These are phyloP conservation scores for Hexamita inflata DNA, from an alignment of 208 protist species.

Conservation along the genomic window DNA sequence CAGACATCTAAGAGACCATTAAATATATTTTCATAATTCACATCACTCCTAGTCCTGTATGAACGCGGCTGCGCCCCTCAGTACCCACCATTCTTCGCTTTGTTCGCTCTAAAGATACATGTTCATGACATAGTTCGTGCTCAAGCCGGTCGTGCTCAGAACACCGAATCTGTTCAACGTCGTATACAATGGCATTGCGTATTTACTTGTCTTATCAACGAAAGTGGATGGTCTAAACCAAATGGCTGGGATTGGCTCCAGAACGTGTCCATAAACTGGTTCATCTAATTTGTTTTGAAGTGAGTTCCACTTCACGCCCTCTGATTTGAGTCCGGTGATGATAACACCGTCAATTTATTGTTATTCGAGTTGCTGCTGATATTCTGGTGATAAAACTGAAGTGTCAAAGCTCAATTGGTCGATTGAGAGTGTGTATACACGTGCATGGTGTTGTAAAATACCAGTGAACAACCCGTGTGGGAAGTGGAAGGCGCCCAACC, in stretches of 20 bases:
- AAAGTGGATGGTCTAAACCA: slow-evolving; percentile 65
- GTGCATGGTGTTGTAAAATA: slow-evolving; percentile 80
- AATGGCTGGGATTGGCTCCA: slow-evolving; percentile 67
- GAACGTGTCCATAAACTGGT: slow-evolving; percentile 75
- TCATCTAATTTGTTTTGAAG: slow-evolving; percentile 58
- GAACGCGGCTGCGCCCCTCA: slow-evolving; percentile 52
- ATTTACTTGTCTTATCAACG: slow-evolving; percentile 46
- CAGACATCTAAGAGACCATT: too few species aligned
- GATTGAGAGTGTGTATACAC: slow-evolving; percentile 69
- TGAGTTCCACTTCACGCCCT: slow-evolving; percentile 74
- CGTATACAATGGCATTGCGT: slow-evolving; percentile 84
- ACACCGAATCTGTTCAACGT: slow-evolving; percentile 73
- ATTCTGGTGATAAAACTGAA: slow-evolving; percentile 50
- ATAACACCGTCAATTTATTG: slow-evolving; percentile 68
- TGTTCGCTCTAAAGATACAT: slow-evolving; percentile 70
- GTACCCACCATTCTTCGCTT: slow-evolving; percentile 60
- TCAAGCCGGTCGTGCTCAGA: slow-evolving; percentile 76
- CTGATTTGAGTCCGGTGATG: slow-evolving; percentile 76
- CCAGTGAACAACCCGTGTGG: slow-evolving; percentile 92
- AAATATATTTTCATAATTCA: too few species aligned
- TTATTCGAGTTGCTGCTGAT: slow-evolving; percentile 42
- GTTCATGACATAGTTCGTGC: slow-evolving; percentile 86
- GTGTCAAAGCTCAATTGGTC: slow-evolving; percentile 80
- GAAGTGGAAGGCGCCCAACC: slow-evolving; percentile 92
- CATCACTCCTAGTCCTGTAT: slow-evolving; percentile 7